phyloP scores from a whole-genome alignment of 106 monocot genomes.

The Triglochin maritima region DNA sequence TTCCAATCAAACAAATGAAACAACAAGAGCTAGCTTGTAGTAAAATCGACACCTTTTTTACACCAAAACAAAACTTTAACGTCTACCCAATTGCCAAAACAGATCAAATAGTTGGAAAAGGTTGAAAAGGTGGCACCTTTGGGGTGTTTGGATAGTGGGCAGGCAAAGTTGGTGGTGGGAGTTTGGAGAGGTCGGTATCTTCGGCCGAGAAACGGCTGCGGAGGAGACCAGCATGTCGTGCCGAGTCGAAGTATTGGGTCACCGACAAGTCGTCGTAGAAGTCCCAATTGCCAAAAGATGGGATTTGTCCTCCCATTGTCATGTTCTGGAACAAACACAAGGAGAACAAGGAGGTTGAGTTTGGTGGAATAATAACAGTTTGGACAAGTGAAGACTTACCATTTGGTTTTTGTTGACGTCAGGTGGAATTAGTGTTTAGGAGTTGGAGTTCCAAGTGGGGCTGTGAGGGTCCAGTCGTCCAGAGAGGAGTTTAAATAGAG shows the following conservation, averaged over 20 bases:
- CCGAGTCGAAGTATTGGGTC: slow-evolving; percentile 12
- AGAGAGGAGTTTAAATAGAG: too few relatives aligned
- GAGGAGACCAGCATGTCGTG: not conserved
- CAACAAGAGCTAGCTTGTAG: not conserved
- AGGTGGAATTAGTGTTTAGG: too few relatives aligned
- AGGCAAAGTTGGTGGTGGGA: slow-evolving; percentile 3
- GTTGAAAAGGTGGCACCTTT: not conserved
- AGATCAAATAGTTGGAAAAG: not conserved
- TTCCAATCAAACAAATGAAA: not conserved
- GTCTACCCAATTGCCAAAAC: not conserved
- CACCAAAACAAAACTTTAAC: too few relatives aligned
- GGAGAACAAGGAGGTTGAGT: not conserved
- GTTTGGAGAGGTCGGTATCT: slow-evolving; percentile 9
- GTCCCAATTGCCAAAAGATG: slow-evolving; percentile 23
- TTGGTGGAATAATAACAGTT: too few relatives aligned
- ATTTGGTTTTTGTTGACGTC: too few relatives aligned
- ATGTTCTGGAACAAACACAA: not conserved
- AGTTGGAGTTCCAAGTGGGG: too few relatives aligned
- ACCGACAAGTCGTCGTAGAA: slow-evolving; percentile 17
- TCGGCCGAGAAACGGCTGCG: slow-evolving; percentile 5
- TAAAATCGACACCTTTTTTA: too few relatives aligned
- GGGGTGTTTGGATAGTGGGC: not conserved
- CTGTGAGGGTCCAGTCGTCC: too few relatives aligned
- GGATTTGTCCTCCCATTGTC: slow-evolving; percentile 8
- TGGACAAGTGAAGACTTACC: too few relatives aligned